Evolutionary conservation across 2,329 filamentous ascomycete genomes (phyloP), one percentile per base, ranked within the genome.

Genomic region (Trichoderma sp.): DNA sequence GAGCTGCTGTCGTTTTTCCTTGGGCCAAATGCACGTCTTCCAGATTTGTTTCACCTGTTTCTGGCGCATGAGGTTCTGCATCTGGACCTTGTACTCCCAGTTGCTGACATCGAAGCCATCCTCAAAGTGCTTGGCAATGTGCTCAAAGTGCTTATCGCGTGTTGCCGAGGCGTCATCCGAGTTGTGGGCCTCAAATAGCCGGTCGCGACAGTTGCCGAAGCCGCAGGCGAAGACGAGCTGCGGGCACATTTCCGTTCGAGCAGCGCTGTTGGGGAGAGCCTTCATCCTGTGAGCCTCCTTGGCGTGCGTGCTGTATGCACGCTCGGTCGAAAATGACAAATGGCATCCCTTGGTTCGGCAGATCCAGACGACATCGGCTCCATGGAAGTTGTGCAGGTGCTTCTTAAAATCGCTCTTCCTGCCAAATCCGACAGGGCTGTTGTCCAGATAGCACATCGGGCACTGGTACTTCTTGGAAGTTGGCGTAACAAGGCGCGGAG

Each of bases 391-490:
- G 78, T 84, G 82, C n/a, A 85, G 77, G 74, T 85, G 83, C 78
- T 85, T 84, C 79, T 85, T 85, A 75, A 85, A 84, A 74, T 85
- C 83, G 75, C 82, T 84, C 77, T 84, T 85, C 72, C 83, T 81
- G 43, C 83, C 83, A 64, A 84, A 85, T 43, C 83, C 83, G 28
- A 84, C 83, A 18, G 80, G 80, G 73, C 84, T 84, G 76, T 82
- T 82, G 76, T 85, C 82, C 56, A 84, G 76, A 73, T 82, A 84
- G 76, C 83, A 85, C 78, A 85, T 83, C 32, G 83, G 83, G 74
- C 83, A 85, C 76, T 84, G 81, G 60, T 83, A 82, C 73, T 83
- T 83, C 73, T 83, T 83, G 26, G 80, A 80, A 18, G 82, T 82
- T 26, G 81, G 80, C 63, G 80, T 77, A 34, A 80, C 77, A 21